Conservation (phyloP, 345 rosid genomes). For the Euclidium syriacum region DNA sequence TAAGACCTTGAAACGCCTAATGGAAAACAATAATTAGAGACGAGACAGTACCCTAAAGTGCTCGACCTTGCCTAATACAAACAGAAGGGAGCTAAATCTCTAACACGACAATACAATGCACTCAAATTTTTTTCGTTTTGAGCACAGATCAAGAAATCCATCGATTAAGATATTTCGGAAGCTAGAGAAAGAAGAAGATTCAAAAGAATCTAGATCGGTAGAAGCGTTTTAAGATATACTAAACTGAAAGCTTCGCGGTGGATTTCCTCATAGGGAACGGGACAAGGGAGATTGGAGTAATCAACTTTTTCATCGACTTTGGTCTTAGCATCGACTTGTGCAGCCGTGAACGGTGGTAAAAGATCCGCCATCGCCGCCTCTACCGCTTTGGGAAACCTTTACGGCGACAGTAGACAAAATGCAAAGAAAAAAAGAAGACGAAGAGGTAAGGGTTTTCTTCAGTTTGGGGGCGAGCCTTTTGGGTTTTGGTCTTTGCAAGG, state of each 20-base stretch:
- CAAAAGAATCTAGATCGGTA: background rate
- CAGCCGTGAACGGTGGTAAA: slow-evolving; percentile 34
- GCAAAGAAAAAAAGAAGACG: background rate
- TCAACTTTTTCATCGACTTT: slow-evolving; percentile 54
- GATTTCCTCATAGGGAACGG: slow-evolving; percentile 86
- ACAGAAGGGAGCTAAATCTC: background rate
- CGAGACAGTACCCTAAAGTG: background rate
- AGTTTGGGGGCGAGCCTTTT: slow-evolving; percentile 9
- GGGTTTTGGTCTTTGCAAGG: slow-evolving; percentile 22
- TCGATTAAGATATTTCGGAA: background rate
- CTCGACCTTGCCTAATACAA: background rate
- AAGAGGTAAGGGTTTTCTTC: slow-evolving; percentile 18
- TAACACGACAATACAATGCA: background rate
- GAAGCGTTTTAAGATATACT: slow-evolving; percentile 19
- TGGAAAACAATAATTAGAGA: background rate
- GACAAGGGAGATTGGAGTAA: slow-evolving; percentile 77
- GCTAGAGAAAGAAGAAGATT: background rate
- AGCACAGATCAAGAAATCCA: slow-evolving; percentile 1
- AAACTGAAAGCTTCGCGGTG: slow-evolving; percentile 90
- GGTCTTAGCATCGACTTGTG: slow-evolving; percentile 29
- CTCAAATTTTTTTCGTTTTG: background rate
- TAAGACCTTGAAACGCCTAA: background rate
- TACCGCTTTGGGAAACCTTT: slow-evolving; percentile 3
- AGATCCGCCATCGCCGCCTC: slow-evolving; percentile 52
- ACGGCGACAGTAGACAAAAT: slow-evolving; percentile 20